phyloP scores from a whole-genome alignment of 2,329 filamentous ascomycete genomes.

The Leptographium radiaticola region DNA sequence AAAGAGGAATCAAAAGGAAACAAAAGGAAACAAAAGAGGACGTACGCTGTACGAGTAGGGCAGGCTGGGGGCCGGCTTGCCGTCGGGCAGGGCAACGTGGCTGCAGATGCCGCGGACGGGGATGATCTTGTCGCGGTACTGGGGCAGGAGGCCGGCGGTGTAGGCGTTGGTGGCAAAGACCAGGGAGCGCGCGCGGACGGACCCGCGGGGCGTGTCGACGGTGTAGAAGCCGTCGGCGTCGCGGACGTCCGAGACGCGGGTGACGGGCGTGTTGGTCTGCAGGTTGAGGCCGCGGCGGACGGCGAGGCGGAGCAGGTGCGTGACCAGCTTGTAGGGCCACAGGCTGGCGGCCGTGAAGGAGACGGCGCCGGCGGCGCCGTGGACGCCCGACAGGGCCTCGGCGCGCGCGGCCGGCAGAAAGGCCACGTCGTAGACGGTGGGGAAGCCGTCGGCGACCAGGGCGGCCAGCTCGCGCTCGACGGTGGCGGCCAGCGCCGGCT shows the following conservation, averaged over 20 bases:
- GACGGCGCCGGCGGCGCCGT: not conserved
- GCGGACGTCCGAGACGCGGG: not conserved
- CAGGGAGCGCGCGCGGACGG: conserved; percentile 10
- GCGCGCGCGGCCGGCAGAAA: too few species aligned
- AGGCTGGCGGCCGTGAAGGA: conserved; percentile 4
- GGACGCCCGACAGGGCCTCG: not conserved
- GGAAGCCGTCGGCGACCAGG: not conserved
- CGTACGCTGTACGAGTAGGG: conserved; percentile 14
- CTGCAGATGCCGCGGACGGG: conserved; percentile 9
- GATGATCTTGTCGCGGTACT: conserved; percentile 10
- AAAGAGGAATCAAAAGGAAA: not conserved
- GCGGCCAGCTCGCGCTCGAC: not conserved
- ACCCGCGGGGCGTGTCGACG: conserved; percentile 13
- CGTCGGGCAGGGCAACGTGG: conserved; percentile 2
- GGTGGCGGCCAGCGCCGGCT: conserved; percentile 5
- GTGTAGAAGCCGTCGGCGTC: conserved; percentile 5
- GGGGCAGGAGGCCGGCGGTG: conserved; percentile 13
- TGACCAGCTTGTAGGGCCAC: conserved; percentile 6
- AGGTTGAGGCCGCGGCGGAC: conserved; percentile 2
- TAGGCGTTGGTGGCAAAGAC: conserved; percentile 19
- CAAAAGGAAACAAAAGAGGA: too few species aligned
- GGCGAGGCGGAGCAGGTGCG: not conserved
- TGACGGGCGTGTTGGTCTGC: conserved; percentile 8
- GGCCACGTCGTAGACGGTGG: not conserved
- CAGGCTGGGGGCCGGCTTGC: not conserved